Conservation (phyloP, 2,329 filamentous ascomycete genomes). For the Sclerotinia sclerotiorum region DNA sequence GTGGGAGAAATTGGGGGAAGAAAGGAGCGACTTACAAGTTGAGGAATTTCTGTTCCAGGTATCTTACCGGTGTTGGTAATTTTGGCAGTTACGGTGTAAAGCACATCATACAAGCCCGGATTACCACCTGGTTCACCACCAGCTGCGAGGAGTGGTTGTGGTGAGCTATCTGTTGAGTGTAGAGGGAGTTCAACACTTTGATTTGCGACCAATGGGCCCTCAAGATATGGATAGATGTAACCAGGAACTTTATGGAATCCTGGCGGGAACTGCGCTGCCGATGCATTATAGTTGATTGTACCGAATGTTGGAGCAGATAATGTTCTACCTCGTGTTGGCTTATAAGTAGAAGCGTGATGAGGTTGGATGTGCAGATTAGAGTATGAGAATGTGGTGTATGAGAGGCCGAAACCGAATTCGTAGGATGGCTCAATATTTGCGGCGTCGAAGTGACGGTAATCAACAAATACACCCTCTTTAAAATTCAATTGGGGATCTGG, state of each 20-base stretch:
- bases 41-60: conserved; percentile 56
- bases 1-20: too few species aligned
- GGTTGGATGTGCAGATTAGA: conserved; percentile 55
- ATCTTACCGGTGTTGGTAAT: conserved; percentile 57
- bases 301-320: conserved; percentile 62
- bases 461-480: conserved; percentile 76
- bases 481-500: conserved; percentile 68
- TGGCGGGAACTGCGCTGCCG: conserved; percentile 66
- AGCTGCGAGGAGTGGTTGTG: conserved; percentile 48
- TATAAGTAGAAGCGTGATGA: conserved; percentile 33
- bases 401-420: conserved; percentile 79
- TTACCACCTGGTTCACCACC: conserved; percentile 56
- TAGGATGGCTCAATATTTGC: conserved; percentile 64
- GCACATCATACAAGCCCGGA: conserved; percentile 52
- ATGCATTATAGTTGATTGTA: conserved; percentile 59
- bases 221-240: conserved; percentile 58
- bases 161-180: conserved; percentile 45
- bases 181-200: conserved; percentile 39
- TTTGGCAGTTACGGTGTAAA: conserved; percentile 53
- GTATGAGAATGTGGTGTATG: conserved; percentile 76
- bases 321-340: conserved; percentile 61
- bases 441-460: conserved; percentile 73
- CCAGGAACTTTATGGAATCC: conserved; percentile 46
- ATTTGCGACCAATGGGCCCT: conserved; percentile 43
- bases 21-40: conserved; percentile 43